Evolutionary conservation across 805 yeast species (phyloP).

Genomic region (Ogataea haglerorum): DNA sequence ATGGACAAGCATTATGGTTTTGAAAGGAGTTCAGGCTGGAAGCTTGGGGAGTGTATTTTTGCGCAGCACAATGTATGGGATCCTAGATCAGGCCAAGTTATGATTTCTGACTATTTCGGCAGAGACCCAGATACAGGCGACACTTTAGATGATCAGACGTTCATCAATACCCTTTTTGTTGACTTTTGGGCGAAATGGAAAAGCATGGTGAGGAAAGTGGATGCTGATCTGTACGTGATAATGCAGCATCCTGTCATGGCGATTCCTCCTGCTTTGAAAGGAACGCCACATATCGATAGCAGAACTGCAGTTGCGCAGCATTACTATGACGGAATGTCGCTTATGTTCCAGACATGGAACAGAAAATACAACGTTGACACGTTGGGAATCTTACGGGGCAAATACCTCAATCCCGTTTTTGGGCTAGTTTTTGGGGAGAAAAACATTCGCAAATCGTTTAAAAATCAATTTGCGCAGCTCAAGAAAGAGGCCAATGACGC

Average conservation of each 20-base stretch:
- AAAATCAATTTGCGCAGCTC: conserved; percentile 65
- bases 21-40: conserved; percentile 62
- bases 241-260: conserved; percentile 82
- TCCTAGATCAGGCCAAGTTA: conserved; percentile 35
- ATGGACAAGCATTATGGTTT: conserved; percentile 69
- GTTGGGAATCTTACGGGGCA: conserved; percentile 77
- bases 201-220: conserved; percentile 42
- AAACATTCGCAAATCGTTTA: conserved; percentile 69
- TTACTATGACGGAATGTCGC: conserved; percentile 90
- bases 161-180: conserved; percentile 63
- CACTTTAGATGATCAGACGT: conserved; percentile 46
- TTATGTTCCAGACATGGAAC: conserved; percentile 91
- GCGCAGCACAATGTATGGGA: conserved; percentile 81
- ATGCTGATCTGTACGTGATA: conserved; percentile 50
- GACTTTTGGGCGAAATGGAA: conserved; percentile 56
- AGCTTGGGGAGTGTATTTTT: conserved; percentile 73
- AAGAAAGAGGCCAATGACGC: conserved; percentile 56
- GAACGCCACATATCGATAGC: conserved; percentile 51
- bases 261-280: conserved; percentile 64
- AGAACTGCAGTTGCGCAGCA: conserved; percentile 80
- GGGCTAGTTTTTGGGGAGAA: conserved; percentile 80
- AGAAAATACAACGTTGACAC: conserved; percentile 81
- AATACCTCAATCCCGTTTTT: conserved; percentile 67
- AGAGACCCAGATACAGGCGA: conserved; percentile 37
- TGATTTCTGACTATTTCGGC: conserved; percentile 51